Base-by-base conservation (phyloP, 768 basidiomycete species). In the Trametes elegans region DNA sequence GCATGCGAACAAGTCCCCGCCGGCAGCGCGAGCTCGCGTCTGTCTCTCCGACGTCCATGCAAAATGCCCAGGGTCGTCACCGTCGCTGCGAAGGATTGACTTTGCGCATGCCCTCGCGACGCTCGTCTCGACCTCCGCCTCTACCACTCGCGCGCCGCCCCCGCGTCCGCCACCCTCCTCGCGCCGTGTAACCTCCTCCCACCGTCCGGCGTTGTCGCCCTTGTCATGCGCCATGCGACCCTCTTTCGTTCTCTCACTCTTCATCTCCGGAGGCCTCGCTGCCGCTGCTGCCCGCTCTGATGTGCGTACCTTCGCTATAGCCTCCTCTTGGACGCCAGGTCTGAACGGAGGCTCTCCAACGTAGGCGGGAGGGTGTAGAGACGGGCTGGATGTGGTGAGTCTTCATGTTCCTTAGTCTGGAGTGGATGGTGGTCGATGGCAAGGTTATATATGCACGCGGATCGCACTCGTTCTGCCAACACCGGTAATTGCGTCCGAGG, bases 311-410 rank as follows among this genome's bases (percentile, higher is more conserved):
- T 38, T 24, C 19, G 29, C 9, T 19, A n/a, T n/a, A n/a, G n/a
- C n/a, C 13, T 38, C 18, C n/a, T 21, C 21, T 43, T 44, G 31
- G 34, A 18, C 24, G 29, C 19, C 40, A 9, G 8, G n/a, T 27
- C 31, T 34, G 42, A 45, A 9, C 5, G 7, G n/a, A 8, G 8
- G n/a, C 24, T 44, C 24, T 21, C 29, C 19, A 53, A n/a, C n/a
- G n/a, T n/a, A n/a, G n/a, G n/a, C n/a, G 57, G 8, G 39, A 13
- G 46, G 42, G 16, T 58, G 57, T 19, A 47, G 24, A 28, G 45
- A 58, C 24, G 50, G 50, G 10, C 34, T 58, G 29, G 34, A 38
- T 46, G 49, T 39, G 55, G 55, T 57, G 55, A 45, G 54, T 41
- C n/a, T n/a, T n/a, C n/a, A n/a, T n/a, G n/a, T n/a, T n/a, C n/a